These are phyloP conservation scores for Neophaeococcomyces aloes DNA, from an alignment of 2,329 filamentous ascomycete genomes.

Conservation along the genomic window DNA sequence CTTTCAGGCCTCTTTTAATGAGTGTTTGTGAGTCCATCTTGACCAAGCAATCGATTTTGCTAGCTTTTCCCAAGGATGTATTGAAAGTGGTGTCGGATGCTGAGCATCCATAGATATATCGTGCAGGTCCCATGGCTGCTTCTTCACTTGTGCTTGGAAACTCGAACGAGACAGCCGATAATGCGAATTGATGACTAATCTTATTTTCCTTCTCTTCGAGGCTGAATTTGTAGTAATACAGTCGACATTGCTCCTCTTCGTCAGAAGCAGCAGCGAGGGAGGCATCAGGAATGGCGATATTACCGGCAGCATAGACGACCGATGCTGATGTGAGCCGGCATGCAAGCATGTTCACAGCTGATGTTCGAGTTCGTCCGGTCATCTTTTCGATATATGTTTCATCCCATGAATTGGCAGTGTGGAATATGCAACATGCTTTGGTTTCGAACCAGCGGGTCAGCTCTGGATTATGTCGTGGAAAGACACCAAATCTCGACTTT, in stretches of 20 bases:
- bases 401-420: conserved; percentile 63
- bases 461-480: conserved; percentile 50
- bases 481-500: conserved; percentile 55
- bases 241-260: conserved; percentile 56
- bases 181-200: conserved; percentile 54
- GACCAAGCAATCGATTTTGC: conserved; percentile 55
- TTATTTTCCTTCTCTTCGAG: conserved; percentile 25
- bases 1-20: conserved; percentile 42
- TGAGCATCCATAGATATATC: conserved; percentile 59
- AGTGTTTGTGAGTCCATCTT: conserved; percentile 49
- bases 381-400: conserved; percentile 27
- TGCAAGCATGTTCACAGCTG: conserved; percentile 51
- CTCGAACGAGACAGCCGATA: conserved; percentile 56
- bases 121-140: conserved; percentile 46
- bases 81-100: conserved; percentile 48
- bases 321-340: conserved; percentile 58
- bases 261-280: conserved; percentile 28
- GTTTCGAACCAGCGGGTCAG: conserved; percentile 58
- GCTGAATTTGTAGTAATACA: conserved; percentile 59
- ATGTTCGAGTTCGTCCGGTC: conserved; percentile 23
- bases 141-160: conserved; percentile 52
- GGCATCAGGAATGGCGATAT: conserved; percentile 45
- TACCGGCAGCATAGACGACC: conserved; percentile 54
- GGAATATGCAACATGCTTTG: conserved; percentile 58
- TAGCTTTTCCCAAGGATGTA: conserved; percentile 51